Conservation (phyloP, 108 stramenopile species). For the Parmales sp. region DNA sequence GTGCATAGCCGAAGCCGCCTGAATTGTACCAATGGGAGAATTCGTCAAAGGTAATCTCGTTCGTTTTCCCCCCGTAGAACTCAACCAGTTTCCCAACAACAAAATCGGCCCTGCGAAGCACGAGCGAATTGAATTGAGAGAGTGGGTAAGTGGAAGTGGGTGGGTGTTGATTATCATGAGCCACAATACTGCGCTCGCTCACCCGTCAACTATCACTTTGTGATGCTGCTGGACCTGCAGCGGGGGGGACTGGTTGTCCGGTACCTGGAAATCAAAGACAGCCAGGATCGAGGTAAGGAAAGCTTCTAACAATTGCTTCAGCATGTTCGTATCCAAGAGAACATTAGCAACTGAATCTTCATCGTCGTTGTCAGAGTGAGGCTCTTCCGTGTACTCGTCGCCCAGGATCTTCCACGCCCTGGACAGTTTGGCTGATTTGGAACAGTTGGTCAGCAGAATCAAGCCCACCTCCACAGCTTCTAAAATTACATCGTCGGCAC, state of each 20-base stretch:
- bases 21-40: conserved; percentile 29
- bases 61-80: not conserved
- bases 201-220: too few species aligned
- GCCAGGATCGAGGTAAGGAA: not conserved
- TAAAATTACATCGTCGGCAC: not conserved
- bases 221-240: not conserved
- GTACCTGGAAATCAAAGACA: not conserved
- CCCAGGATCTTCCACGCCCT: not conserved
- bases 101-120: not conserved
- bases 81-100: not conserved
- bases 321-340: not conserved
- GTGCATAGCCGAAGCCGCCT: conserved; percentile 22
- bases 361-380: not conserved
- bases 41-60: not conserved
- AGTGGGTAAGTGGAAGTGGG: not conserved
- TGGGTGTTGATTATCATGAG: not conserved
- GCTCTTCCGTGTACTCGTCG: not conserved
- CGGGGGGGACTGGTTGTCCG: not conserved
- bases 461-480: not conserved
- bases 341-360: not conserved
- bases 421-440: not conserved
- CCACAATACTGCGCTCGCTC: not conserved
- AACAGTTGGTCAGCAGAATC: not conserved
- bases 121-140: not conserved
- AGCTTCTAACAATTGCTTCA: not conserved